Evolutionary conservation across 2,329 filamentous ascomycete genomes (phyloP), one percentile per base, ranked within the genome.

Genomic region (Cyphellophora attinorum): DNA sequence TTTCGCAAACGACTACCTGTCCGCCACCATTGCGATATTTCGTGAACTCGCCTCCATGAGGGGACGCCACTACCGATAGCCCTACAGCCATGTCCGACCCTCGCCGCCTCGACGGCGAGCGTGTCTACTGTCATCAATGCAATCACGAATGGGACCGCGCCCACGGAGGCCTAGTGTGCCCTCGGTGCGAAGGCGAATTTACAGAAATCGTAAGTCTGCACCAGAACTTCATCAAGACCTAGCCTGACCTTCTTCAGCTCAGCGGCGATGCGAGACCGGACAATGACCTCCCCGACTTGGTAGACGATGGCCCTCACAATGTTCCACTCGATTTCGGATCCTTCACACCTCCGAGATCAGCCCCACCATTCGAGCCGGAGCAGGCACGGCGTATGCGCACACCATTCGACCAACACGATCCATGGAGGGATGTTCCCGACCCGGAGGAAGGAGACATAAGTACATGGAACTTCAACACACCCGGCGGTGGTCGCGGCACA

Each of bases 41-140:
- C n/a, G n/a, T n/a, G n/a, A n/a, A n/a, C n/a, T n/a, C n/a, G n/a
- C n/a, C n/a, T n/a, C n/a, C n/a, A n/a, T n/a, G n/a, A n/a, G n/a
- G n/a, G n/a, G n/a, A n/a, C n/a, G n/a, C n/a, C n/a, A n/a, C n/a
- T n/a, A n/a, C n/a, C n/a, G n/a, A n/a, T n/a, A n/a, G n/a, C n/a
- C 21, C 21, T 19, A 18, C 17, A 12, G 12, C 19, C 16, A 61
- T 62, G 60, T 52, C 52, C 17, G 52, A 60, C 38, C 34, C 42
- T 16, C 49, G 44, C 16, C 29, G 39, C 21, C 34, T 46, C 28
- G 34, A 61, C 42, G 68, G 75, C 44, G 83, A 93, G 53, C 74
- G 89, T 45, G 79, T 95, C 35, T 93, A 73, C 58, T 98, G 91
- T 59, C 85, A 96, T 59, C 63, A 70, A 40, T 96, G 91, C 62